Evolutionary conservation across 352 stramenopile species (phyloP).

Genomic region (Phytophthora cactorum): DNA sequence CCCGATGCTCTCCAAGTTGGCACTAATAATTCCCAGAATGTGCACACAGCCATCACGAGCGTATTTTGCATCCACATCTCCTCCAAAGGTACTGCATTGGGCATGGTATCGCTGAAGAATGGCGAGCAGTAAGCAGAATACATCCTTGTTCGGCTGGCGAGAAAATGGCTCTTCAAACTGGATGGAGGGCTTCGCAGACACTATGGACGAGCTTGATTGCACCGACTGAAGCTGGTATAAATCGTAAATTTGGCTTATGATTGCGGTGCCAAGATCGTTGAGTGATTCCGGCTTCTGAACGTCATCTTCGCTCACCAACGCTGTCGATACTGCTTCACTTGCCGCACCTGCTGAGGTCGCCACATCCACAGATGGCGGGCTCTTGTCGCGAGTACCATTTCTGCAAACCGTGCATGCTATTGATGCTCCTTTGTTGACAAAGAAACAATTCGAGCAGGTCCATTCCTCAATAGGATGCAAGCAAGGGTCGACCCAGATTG

Average conservation of each 20-base stretch:
- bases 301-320: background rate
- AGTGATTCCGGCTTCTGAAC: slow-evolving; percentile 16
- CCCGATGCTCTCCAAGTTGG: slow-evolving; percentile 73
- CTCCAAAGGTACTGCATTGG: slow-evolving; percentile 2
- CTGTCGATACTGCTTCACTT: background rate
- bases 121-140: slow-evolving; percentile 54
- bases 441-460: slow-evolving; percentile 66
- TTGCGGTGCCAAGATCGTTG: slow-evolving; percentile 28
- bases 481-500: slow-evolving; percentile 82
- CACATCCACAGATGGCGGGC: background rate
- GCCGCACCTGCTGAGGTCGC: background rate
- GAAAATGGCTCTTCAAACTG: slow-evolving; percentile 84
- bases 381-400: slow-evolving; percentile 34
- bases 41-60: slow-evolving; percentile 38
- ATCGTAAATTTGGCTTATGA: slow-evolving; percentile 40
- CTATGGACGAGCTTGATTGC: background rate
- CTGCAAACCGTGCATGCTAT: slow-evolving; percentile 60
- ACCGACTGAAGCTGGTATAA: slow-evolving; percentile 36
- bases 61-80: background rate
- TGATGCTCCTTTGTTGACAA: slow-evolving; percentile 70
- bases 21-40: slow-evolving; percentile 62
- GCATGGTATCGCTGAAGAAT: slow-evolving; percentile 55
- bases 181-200: slow-evolving; percentile 17
- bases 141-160: slow-evolving; percentile 63
- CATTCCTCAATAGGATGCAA: slow-evolving; percentile 76